Conservation (phyloP, 2,329 filamentous ascomycete species). For the Verticillium isaacii region DNA sequence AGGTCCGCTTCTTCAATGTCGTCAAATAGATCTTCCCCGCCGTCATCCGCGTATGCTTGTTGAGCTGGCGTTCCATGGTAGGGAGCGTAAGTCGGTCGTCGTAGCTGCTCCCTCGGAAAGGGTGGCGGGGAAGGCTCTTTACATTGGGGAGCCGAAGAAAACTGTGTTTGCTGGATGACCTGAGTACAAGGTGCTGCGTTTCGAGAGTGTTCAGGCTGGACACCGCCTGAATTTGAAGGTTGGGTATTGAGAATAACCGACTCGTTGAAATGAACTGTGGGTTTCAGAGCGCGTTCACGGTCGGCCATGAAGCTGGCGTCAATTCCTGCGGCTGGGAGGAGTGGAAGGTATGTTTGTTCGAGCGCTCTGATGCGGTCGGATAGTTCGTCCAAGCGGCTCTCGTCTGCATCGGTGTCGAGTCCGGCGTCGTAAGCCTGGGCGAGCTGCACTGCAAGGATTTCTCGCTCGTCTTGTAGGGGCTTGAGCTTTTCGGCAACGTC, state of each 20-base stretch:
- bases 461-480: slow-evolving; percentile 35
- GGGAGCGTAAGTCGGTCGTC: background rate
- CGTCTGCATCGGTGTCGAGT: slow-evolving; percentile 47
- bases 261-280: slow-evolving; percentile 8
- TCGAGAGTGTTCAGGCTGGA: background rate
- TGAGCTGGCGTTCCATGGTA: background rate
- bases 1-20: slow-evolving; percentile 12
- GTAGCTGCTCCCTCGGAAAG: slow-evolving; percentile 12
- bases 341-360: slow-evolving; percentile 35
- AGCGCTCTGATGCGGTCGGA: slow-evolving; percentile 32
- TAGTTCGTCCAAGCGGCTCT: slow-evolving; percentile 43
- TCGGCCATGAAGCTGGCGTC: slow-evolving; percentile 34
- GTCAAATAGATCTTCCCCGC: slow-evolving; percentile 25
- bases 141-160: slow-evolving; percentile 20
- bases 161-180: slow-evolving; percentile 48
- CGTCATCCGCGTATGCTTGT: slow-evolving; percentile 7
- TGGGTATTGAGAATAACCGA: slow-evolving; percentile 17
- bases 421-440: slow-evolving; percentile 45
- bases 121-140: slow-evolving; percentile 11
- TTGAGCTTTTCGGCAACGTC: slow-evolving; percentile 37
- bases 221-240: slow-evolving; percentile 17
- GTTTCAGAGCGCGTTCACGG: background rate
- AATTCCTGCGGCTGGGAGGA: slow-evolving; percentile 40
- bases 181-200: slow-evolving; percentile 27
- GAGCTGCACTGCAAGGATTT: slow-evolving; percentile 41